Evolutionary conservation across 768 basidiomycete species (phyloP).

Genomic region (Rhodosporidiobolus sp.): DNA sequence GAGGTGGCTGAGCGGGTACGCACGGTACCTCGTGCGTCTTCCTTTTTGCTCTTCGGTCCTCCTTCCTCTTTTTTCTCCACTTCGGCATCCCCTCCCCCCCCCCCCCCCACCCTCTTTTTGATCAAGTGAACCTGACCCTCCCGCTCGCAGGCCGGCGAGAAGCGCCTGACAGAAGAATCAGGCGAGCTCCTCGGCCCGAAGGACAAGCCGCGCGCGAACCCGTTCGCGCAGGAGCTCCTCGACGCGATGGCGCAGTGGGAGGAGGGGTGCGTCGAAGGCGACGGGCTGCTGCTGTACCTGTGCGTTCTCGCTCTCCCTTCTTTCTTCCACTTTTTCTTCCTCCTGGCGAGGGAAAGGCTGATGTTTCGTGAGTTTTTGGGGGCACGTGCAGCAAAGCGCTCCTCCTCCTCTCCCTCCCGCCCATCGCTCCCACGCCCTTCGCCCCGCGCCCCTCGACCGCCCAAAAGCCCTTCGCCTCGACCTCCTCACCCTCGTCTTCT

Average conservation of each 20-base stretch:
- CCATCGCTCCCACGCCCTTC: conserved; percentile 9
- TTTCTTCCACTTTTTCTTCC: conserved; percentile 2
- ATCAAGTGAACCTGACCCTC: too few relatives aligned
- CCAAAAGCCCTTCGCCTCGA: neutral
- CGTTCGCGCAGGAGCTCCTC: conserved; percentile 60
- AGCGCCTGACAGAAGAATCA: conserved; percentile 67
- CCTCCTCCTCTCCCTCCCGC: conserved; percentile 55
- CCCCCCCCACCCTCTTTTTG: too few relatives aligned
- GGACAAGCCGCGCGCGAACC: conserved; percentile 64
- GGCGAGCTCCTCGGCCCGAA: conserved; percentile 70
- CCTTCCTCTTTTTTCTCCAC: neutral
- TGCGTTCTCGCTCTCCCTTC: conserved; percentile 49
- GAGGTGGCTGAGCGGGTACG: conserved; percentile 72
- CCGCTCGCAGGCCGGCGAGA: conserved; percentile 68
- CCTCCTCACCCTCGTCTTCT: neutral
- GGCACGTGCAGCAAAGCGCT: conserved; percentile 66
- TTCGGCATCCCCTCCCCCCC: too few relatives aligned
- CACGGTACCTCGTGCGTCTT: conserved; percentile 74
- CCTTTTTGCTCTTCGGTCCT: neutral
- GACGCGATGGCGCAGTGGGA: conserved; percentile 56
- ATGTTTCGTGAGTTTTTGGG: neutral
- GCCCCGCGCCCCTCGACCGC: neutral
- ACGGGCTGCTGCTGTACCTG: conserved; percentile 84
- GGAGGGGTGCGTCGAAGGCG: conserved; percentile 49
- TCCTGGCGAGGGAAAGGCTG: conserved; percentile 21